Conservation (phyloP, 2,329 filamentous ascomycete genomes). For the Colletotrichum chrysophilum region DNA sequence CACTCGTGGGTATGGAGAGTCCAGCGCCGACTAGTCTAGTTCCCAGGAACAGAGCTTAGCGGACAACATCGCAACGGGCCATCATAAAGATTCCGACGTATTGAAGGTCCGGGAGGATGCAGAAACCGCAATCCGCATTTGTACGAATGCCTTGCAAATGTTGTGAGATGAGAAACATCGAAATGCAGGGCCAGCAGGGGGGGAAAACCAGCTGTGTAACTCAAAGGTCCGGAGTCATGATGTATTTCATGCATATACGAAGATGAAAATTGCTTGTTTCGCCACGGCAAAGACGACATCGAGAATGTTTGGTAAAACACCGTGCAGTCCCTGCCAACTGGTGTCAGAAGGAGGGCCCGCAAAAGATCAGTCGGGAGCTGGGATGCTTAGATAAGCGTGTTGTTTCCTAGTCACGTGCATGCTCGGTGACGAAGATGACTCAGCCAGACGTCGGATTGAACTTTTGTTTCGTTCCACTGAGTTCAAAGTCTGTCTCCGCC, state of each 20-base stretch:
- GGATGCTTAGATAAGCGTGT: not conserved
- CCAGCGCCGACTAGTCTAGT: not conserved
- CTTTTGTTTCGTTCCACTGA: not conserved
- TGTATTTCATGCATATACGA: not conserved
- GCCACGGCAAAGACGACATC: not conserved
- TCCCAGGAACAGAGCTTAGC: not conserved
- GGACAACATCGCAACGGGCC: not conserved
- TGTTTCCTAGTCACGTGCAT: fast-evolving
- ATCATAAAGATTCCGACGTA: not conserved
- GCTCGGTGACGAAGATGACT: not conserved
- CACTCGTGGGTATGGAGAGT: not conserved
- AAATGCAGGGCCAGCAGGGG: not conserved
- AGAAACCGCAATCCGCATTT: not conserved
- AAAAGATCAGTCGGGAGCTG: not conserved
- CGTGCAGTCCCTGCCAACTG: not conserved
- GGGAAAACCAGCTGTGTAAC: not conserved
- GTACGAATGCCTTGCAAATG: not conserved
- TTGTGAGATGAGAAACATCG: not conserved
- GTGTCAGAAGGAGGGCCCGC: not conserved
- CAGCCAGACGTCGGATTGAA: not conserved
- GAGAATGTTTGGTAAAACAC: not conserved
- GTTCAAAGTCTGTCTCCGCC: not conserved
- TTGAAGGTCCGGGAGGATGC: not conserved
- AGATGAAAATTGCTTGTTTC: not conserved
- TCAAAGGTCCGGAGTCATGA: not conserved